Conservation (phyloP, 139 green algal genomes). For the Chlorella sp. region DNA sequence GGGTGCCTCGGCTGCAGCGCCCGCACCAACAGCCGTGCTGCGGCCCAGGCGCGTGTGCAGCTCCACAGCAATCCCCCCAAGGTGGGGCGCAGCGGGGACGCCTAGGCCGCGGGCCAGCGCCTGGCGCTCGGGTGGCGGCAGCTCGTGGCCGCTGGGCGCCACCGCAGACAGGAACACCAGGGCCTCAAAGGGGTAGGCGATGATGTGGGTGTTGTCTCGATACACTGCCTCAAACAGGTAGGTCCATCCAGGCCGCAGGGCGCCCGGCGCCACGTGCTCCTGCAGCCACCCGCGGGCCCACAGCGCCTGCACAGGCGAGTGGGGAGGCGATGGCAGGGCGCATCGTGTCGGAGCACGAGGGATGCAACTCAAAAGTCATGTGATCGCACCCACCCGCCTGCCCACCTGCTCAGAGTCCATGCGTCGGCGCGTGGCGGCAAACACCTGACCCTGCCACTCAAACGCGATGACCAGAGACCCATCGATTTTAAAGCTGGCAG, state of each 20-base stretch:
- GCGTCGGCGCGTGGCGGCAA: background rate
- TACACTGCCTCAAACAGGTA: constrained; percentile 3
- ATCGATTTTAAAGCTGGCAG: background rate
- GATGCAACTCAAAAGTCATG: too few relatives aligned
- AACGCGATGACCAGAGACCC: background rate
- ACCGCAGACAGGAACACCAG: background rate
- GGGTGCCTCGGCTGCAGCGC: background rate
- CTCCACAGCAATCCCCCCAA: background rate
- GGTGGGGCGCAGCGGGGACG: background rate
- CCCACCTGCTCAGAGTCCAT: constrained; percentile 7
- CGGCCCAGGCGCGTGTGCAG: background rate
- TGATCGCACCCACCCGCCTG: background rate
- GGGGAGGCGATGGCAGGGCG: background rate
- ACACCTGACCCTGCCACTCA: background rate
- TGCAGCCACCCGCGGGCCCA: background rate
- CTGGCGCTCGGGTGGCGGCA: background rate
- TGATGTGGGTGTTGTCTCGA: background rate
- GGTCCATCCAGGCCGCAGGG: background rate
- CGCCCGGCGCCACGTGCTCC: background rate
- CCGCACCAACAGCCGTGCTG: background rate
- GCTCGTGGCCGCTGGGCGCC: background rate
- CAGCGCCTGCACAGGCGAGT: background rate
- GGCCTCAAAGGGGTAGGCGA: background rate
- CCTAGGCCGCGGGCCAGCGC: background rate
- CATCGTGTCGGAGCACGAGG: background rate